A percentile compares a stretch with the other conserved stretches of the same genome.
Conservation (phyloP, 2,329 filamentous ascomycete genomes). For the Aspergillus sp. region DNA sequence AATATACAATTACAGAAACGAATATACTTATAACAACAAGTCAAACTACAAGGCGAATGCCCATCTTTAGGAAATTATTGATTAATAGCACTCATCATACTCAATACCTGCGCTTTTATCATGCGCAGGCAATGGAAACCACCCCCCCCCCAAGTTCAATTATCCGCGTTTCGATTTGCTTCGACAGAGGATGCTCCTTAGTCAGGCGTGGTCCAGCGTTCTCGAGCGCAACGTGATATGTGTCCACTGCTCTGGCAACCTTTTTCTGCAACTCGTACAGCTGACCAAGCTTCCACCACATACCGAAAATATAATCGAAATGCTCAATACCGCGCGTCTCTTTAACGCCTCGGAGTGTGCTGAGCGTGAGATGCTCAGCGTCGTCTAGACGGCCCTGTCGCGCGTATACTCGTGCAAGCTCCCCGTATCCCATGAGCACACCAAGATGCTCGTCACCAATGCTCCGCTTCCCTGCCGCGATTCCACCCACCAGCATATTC, state of each 20-base stretch:
- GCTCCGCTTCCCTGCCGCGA: slow-evolving; percentile 13
- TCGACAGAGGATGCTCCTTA: slow-evolving; percentile 5
- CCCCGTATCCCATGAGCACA: slow-evolving; percentile 13
- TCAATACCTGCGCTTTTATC: too few relatives aligned
- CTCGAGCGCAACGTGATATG: slow-evolving; percentile 3
- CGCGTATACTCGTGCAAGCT: slow-evolving; percentile 12
- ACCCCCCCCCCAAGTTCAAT: background rate
- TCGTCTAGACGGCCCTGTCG: slow-evolving; percentile 9
- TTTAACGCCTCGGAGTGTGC: slow-evolving; percentile 4
- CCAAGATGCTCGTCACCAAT: slow-evolving; percentile 17
- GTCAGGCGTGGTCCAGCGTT: slow-evolving; percentile 3
- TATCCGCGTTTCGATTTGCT: slow-evolving; percentile 2
- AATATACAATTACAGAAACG: too few relatives aligned
- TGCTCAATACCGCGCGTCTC: slow-evolving; percentile 10
- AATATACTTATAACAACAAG: slow-evolving; percentile 1
- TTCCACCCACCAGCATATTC: slow-evolving; percentile 10
- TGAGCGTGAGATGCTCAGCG: slow-evolving; percentile 5
- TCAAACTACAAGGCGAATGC: background rate
- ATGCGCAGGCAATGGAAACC: background rate
- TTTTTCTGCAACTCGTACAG: slow-evolving; percentile 5
- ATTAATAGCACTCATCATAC: too few relatives aligned
- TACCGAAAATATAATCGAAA: slow-evolving; percentile 6
- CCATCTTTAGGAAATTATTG: too few relatives aligned
- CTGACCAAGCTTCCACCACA: slow-evolving; percentile 8
- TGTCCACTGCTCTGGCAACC: slow-evolving; percentile 3